phyloP scores from a whole-genome alignment of 2,329 filamentous ascomycete genomes.

The Domatiomyces globalis region DNA sequence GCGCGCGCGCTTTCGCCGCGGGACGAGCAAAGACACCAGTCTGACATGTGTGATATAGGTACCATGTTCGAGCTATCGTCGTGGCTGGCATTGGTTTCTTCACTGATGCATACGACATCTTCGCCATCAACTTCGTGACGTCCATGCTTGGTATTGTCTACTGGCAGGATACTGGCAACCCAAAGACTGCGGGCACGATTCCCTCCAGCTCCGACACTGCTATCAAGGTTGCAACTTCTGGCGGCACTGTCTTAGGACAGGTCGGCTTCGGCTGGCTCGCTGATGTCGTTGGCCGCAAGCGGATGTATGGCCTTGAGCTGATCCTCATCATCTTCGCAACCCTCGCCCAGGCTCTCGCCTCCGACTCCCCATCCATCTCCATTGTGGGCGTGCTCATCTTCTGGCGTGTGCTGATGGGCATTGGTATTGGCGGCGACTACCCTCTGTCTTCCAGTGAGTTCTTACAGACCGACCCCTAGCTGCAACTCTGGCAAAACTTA shows the following conservation, averaged over 20 bases:
- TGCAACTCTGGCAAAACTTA: slow-evolving; percentile 22
- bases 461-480: slow-evolving; percentile 58
- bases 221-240: slow-evolving; percentile 74
- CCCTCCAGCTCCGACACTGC: slow-evolving; percentile 58
- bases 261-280: slow-evolving; percentile 65
- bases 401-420: slow-evolving; percentile 68
- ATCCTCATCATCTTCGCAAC: slow-evolving; percentile 70
- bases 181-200: too few species aligned
- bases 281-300: slow-evolving; percentile 63
- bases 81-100: slow-evolving; percentile 82
- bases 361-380: slow-evolving; percentile 48
- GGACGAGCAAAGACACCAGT: not conserved
- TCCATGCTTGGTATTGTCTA: slow-evolving; percentile 69
- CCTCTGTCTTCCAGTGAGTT: slow-evolving; percentile 51
- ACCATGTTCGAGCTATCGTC: slow-evolving; percentile 61
- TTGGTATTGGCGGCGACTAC: slow-evolving; percentile 71
- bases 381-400: slow-evolving; percentile 49
- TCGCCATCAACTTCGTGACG: slow-evolving; percentile 59
- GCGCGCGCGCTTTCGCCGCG: too few species aligned
- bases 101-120: slow-evolving; percentile 75
- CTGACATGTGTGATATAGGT: slow-evolving; percentile 39
- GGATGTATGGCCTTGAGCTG: slow-evolving; percentile 71
- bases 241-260: slow-evolving; percentile 72
- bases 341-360: slow-evolving; percentile 54
- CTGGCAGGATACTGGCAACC: slow-evolving; percentile 43